Evolutionary conservation across 2,329 filamentous ascomycete genomes (phyloP).

Genomic region (Aureobasidium mangrovei): DNA sequence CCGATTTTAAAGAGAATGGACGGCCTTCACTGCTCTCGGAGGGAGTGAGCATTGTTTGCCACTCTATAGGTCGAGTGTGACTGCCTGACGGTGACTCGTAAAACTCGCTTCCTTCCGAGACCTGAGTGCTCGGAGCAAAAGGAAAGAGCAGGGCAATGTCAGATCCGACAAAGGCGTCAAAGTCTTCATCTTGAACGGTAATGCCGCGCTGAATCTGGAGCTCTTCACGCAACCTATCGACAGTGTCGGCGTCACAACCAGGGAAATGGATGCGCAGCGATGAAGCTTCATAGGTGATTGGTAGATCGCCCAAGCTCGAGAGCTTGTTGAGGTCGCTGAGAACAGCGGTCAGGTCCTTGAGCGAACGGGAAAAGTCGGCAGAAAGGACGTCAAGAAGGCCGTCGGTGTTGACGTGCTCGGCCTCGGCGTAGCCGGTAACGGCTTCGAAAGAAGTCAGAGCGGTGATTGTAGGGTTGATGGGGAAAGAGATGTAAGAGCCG

Average conservation of each 20-base stretch:
- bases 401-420: conserved; percentile 57
- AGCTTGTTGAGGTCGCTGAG: conserved; percentile 75
- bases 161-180: conserved; percentile 57
- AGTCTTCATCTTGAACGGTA: conserved; percentile 69
- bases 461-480: conserved; percentile 79
- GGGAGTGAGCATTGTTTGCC: conserved; percentile 50
- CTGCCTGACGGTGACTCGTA: conserved; percentile 29
- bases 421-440: conserved; percentile 42
- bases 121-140: conserved; percentile 59
- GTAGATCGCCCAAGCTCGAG: conserved; percentile 70
- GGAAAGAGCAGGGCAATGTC: conserved; percentile 76
- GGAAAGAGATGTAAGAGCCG: conserved; percentile 83
- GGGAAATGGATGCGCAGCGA: conserved; percentile 78
- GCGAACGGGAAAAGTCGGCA: conserved; percentile 74
- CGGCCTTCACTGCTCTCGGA: conserved; percentile 25
- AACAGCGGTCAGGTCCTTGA: conserved; percentile 73
- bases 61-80: conserved; percentile 30
- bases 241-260: conserved; percentile 74
- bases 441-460: conserved; percentile 66
- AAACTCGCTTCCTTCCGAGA: conserved; percentile 34
- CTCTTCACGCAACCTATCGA: conserved; percentile 78
- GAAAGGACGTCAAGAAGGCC: conserved; percentile 79
- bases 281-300: conserved; percentile 62
- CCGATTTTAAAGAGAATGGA: conserved; percentile 17
- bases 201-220: conserved; percentile 73